Evolutionary conservation across 768 basidiomycete species (phyloP), one percentile per base, ranked within the genome.

Genomic region (Hericium rajendrae): DNA sequence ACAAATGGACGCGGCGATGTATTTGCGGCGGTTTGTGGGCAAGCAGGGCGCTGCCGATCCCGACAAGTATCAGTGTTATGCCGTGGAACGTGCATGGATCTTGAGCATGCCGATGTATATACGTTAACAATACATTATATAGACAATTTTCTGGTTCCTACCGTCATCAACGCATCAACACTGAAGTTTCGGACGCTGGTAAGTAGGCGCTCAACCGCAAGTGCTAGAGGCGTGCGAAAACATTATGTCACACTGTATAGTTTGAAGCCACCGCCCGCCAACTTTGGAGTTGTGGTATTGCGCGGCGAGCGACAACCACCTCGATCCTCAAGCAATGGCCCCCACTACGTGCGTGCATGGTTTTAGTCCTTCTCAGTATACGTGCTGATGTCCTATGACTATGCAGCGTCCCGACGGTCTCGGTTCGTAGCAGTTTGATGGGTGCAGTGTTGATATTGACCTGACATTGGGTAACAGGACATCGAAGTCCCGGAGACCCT

Each of bases 401-500:
- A 43, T 38, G 2, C 50, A 78, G 77, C 56, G 77, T 78, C 66
- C 77, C 77, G 60, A 74, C 69, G 60, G 73, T 75, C 68, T 67
- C 76, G 74, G 77, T 78, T 51, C 61, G 77, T 72, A 37, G 24
- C 12, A n/a, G 13, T 46, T 22, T 12, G 16, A 15, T 16, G 6
- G 43, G n/a, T 4, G 22, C 5, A 46, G 43, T 37, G 51, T 51
- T 38, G 24, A 50, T 52, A 58, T 58, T 38, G 58, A 54, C 40
- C n/a, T 50, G 20, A 10, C 55, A 39, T 13, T 38, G 39, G 10
- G 56, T 32, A 60, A 60, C 67, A 92, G 90, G 83, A 85, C 70
- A 85, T 97, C 72, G 89, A 94, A 84, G 94, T 95, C 77, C 94
- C 94, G 73, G 94, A 97, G 86, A 97, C 94, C 70, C 86, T 97